Evolutionary conservation across 257 asterid genomes (phyloP).

Genomic region (Solanum sejunctum): DNA sequence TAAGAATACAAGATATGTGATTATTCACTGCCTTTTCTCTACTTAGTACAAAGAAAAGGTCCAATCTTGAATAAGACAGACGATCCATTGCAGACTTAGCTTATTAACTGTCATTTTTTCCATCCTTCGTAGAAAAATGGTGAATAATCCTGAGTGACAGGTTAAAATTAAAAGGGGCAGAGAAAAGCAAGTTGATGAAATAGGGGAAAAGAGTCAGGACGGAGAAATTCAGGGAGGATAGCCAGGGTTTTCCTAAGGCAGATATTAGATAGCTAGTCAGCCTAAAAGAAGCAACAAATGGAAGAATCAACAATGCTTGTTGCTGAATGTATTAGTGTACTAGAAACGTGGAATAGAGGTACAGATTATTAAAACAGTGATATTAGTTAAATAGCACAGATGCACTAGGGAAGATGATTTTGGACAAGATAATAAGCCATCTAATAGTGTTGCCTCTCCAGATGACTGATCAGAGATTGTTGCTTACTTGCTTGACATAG

Average conservation of each 20-base stretch:
- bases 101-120: neutral
- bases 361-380: neutral
- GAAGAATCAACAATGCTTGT: neutral
- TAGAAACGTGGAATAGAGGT: neutral
- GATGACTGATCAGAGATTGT: neutral
- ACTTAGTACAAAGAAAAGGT: neutral
- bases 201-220: neutral
- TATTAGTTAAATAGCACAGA: neutral
- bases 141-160: neutral
- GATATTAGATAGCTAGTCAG: neutral
- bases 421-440: neutral
- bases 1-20: neutral
- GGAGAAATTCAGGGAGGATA: neutral
- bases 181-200: neutral
- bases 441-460: neutral
- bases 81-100: neutral
- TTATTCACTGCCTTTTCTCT: neutral
- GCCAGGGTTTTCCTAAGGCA: neutral
- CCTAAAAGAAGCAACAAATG: neutral
- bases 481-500: neutral
- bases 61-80: neutral
- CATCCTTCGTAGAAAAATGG: neutral
- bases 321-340: neutral
- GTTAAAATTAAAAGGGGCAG: neutral
- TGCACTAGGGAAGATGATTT: neutral